Conservation (phyloP, 2,329 filamentous ascomycete species). For the Erysiphe neolycopersici region DNA sequence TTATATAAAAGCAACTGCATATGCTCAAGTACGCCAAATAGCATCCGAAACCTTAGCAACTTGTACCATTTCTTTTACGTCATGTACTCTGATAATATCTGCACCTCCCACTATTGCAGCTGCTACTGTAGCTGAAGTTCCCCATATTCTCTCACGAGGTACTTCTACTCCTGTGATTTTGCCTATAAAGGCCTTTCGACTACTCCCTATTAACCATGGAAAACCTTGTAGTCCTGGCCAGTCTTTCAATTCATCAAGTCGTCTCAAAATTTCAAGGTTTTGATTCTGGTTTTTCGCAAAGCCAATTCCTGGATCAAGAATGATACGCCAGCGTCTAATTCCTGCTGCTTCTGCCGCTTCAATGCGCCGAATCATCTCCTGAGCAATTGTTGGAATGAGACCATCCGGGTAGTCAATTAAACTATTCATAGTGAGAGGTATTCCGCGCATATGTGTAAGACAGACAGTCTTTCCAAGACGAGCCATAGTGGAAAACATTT, state of each 20-base stretch:
- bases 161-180: constrained; percentile 48
- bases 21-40: constrained; percentile 34
- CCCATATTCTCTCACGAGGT: constrained; percentile 47
- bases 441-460: constrained; percentile 51
- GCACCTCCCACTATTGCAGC: constrained; percentile 69
- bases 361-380: constrained; percentile 35
- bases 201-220: constrained; percentile 75
- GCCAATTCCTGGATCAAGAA: constrained; percentile 79
- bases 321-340: constrained; percentile 74
- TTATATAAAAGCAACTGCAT: too few relatives aligned
- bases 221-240: constrained; percentile 39
- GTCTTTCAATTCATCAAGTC: constrained; percentile 33
- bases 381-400: constrained; percentile 25
- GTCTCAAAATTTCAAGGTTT: constrained; percentile 54
- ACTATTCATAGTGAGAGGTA: constrained; percentile 35
- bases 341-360: constrained; percentile 53
- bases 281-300: constrained; percentile 69
- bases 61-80: constrained; percentile 62
- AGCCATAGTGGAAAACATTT: constrained; percentile 63
- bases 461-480: constrained; percentile 51
- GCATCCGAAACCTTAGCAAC: constrained; percentile 76
- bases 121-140: constrained; percentile 68
- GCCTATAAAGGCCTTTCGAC: constrained; percentile 75
- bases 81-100: constrained; percentile 80
- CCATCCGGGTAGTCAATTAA: constrained; percentile 27